Percentiles rank a stretch among this genome's conserved stretches.
phyloP scores from a whole-genome alignment of 2,329 filamentous ascomycete species.

The Davidsoniella australis region DNA sequence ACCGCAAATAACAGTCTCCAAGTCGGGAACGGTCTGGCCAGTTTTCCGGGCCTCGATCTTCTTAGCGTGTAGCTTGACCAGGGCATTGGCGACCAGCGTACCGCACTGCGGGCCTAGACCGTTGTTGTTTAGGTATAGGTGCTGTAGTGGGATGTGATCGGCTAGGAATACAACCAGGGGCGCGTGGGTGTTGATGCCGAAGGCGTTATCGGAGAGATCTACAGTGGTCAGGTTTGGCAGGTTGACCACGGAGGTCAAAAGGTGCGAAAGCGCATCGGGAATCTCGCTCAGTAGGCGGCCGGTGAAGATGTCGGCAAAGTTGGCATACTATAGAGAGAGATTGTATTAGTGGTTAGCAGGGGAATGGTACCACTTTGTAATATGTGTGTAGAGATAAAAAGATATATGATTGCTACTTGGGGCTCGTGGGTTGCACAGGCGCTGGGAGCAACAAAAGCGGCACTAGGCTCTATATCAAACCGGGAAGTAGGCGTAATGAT shows the following conservation, averaged over 20 bases:
- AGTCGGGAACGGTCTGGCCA: conserved; percentile 56
- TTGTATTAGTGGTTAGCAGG: not conserved
- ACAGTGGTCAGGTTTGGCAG: conserved; percentile 76
- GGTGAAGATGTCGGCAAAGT: conserved; percentile 96
- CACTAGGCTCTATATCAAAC: not conserved
- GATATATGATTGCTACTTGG: not conserved
- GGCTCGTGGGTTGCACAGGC: no score
- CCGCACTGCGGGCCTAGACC: conserved; percentile 85
- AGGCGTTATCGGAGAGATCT: conserved; percentile 95
- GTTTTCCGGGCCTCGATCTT: conserved; percentile 62
- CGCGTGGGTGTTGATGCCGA: conserved; percentile 85
- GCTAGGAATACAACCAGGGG: conserved; percentile 85
- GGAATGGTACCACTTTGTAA: no score
- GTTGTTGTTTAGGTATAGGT: conserved; percentile 96
- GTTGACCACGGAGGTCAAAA: conserved; percentile 74
- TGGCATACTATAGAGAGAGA: conserved; percentile 41
- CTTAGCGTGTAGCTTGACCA: conserved; percentile 65
- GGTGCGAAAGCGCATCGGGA: conserved; percentile 67
- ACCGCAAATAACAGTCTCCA: conserved; percentile 95
- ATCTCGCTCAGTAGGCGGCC: conserved; percentile 86
- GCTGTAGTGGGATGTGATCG: conserved; percentile 73
- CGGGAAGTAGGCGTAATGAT: not conserved
- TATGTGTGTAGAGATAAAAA: conserved; percentile 10
- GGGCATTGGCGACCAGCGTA: conserved; percentile 72
- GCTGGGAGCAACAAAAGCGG: no score